These are phyloP conservation scores for Aotearoamyces nothofagi DNA, from an alignment of 2,329 filamentous ascomycete genomes.

Conservation along the genomic window DNA sequence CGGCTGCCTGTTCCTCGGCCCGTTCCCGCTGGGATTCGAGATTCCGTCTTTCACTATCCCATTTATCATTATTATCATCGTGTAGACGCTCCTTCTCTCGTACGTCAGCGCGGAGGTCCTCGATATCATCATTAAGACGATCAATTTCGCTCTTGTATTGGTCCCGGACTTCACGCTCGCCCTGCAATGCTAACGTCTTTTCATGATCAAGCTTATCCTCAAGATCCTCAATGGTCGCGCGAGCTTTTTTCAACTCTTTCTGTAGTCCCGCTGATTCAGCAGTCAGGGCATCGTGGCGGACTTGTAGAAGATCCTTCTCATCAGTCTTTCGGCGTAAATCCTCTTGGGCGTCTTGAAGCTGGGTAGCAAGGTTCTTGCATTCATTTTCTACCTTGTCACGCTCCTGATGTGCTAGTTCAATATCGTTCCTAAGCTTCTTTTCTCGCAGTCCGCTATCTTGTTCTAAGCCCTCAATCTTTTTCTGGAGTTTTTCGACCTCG, in stretches of 20 bases:
- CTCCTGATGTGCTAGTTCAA: conserved; percentile 26
- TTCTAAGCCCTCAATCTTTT: conserved; percentile 23
- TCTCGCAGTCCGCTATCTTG: conserved; percentile 16
- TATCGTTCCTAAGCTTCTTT: conserved; percentile 22
- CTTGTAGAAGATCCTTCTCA: conserved; percentile 56
- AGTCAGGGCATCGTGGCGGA: conserved; percentile 50
- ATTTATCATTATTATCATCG: conserved; percentile 56
- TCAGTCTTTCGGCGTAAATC: conserved; percentile 43
- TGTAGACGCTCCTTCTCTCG: conserved; percentile 55
- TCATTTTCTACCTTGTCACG: conserved; percentile 18
- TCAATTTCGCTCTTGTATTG: conserved; percentile 40
- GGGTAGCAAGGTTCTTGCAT: conserved; percentile 25
- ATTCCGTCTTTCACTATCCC: conserved; percentile 50
- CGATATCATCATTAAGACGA: conserved; percentile 32
- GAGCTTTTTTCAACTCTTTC: conserved; percentile 37
- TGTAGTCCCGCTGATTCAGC: conserved; percentile 53
- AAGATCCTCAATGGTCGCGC: conserved; percentile 27
- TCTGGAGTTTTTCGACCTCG: conserved; percentile 23
- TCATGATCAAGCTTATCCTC: conserved; percentile 31
- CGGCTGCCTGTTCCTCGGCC: conserved; percentile 50
- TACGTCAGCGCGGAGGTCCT: conserved; percentile 41
- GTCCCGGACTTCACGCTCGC: conserved; percentile 41
- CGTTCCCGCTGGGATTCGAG: conserved; percentile 50
- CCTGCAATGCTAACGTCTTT: conserved; percentile 24
- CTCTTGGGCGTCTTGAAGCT: conserved; percentile 38